These are phyloP conservation scores for Aspergillus versicolor DNA, from an alignment of 2,329 filamentous ascomycete species.

Conservation along the genomic window DNA sequence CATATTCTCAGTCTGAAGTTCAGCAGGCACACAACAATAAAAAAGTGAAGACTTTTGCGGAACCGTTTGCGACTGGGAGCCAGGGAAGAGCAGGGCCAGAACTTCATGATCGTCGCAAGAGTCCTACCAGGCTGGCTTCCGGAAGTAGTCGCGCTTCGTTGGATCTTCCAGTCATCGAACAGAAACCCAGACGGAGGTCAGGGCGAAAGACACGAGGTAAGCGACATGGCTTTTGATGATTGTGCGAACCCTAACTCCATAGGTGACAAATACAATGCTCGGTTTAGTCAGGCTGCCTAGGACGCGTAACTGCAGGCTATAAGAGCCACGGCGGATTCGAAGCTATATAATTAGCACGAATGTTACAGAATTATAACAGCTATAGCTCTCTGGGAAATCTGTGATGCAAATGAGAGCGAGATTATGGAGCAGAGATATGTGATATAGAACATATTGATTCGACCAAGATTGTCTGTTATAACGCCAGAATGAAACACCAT, in stretches of 20 bases:
- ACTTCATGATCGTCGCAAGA: constrained; percentile 27
- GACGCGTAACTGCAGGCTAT: too few species aligned
- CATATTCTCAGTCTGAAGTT: constrained; percentile 1
- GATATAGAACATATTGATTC: constrained; percentile 21
- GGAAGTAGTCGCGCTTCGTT: constrained; percentile 25
- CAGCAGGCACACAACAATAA: constrained; percentile 11
- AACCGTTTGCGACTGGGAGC: constrained; percentile 5
- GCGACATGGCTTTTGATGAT: background rate
- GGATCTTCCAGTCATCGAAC: constrained; percentile 4
- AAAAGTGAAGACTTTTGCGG: constrained; percentile 12
- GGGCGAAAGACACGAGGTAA: constrained; percentile 31
- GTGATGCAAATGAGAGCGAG: background rate
- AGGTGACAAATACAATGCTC: constrained; percentile 34
- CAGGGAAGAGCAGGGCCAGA: constrained; percentile 19
- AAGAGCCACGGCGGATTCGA: background rate
- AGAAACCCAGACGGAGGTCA: constrained; percentile 17
- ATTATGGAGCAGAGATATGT: constrained; percentile 6
- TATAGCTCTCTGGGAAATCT: background rate
- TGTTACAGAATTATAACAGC: background rate
- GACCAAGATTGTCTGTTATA: constrained; percentile 26
- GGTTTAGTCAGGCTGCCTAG: constrained; percentile 25
- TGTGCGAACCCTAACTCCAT: constrained; percentile 11
- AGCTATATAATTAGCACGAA: background rate
- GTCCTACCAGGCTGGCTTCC: constrained; percentile 30
- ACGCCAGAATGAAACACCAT: constrained; percentile 27